Percentiles rank a stretch among this genome's conserved stretches.
phyloP scores from a whole-genome alignment of 176 grass and related monocot species.

The Raddia distichophylla region DNA sequence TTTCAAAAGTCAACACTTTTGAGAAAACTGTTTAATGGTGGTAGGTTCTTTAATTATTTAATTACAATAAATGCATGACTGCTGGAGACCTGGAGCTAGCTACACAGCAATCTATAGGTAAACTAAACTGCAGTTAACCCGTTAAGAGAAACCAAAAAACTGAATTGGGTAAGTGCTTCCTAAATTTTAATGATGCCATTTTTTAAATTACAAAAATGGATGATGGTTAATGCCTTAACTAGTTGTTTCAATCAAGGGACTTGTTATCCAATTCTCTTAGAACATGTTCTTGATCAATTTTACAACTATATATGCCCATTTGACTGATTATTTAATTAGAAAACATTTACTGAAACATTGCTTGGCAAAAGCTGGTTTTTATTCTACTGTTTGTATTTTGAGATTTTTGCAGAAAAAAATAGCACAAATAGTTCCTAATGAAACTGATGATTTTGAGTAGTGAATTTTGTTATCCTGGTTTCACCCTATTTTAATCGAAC shows the following conservation, averaged over 20 bases:
- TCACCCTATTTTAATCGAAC: background rate
- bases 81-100: background rate
- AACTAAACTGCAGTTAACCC: background rate
- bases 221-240: slow-evolving; percentile 1
- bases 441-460: background rate
- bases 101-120: slow-evolving; percentile 9
- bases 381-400: background rate
- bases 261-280: background rate
- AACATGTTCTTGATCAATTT: background rate
- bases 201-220: background rate
- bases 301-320: background rate
- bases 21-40: slow-evolving; percentile 9
- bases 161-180: background rate
- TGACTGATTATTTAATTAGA: background rate
- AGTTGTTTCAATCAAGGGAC: background rate
- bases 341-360: background rate
- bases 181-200: slow-evolving; percentile 2
- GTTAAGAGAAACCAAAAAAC: background rate
- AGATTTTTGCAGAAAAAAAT: slow-evolving; percentile 10
- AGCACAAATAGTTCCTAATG: background rate
- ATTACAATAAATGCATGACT: background rate
- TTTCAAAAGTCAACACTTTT: slow-evolving; percentile 10
- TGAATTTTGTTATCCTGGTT: background rate
- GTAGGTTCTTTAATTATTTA: background rate
- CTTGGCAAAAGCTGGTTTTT: background rate